Conservation (phyloP, 2,329 filamentous ascomycete genomes). For the Xylaria sp. region DNA sequence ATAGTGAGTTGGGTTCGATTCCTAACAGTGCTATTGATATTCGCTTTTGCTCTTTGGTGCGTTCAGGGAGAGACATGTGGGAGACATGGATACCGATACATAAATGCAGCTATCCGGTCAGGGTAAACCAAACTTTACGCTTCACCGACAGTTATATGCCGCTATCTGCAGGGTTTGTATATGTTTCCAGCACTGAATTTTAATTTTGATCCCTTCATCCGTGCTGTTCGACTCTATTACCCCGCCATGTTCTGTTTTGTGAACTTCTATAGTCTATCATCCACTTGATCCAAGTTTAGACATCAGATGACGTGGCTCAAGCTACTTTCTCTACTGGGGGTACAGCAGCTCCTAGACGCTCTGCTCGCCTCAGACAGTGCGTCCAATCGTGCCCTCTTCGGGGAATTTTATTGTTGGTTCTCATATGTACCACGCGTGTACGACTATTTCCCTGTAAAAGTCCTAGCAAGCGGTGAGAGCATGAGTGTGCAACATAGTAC, state of each 20-base stretch:
- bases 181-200: background rate
- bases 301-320: conserved; percentile 49
- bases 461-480: background rate
- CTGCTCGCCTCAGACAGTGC: conserved; percentile 35
- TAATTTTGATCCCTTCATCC: background rate
- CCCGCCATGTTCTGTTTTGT: background rate
- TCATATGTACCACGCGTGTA: conserved; percentile 11
- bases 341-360: conserved; percentile 26
- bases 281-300: conserved; percentile 25
- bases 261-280: background rate
- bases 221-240: background rate
- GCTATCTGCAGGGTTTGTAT: too few species aligned
- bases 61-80: background rate
- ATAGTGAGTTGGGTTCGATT: too few species aligned
- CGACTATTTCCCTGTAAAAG: conserved; percentile 26
- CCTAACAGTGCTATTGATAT: too few species aligned
- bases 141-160: background rate
- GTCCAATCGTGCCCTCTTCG: conserved; percentile 38
- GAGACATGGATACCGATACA: background rate
- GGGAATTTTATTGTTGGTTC: conserved; percentile 34
- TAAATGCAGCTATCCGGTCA: conserved; percentile 9
- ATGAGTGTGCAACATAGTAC: background rate
- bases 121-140: background rate
- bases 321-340: conserved; percentile 26
- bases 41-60: too few species aligned